These are phyloP conservation scores for Mollisiaceae sp. DNA, from an alignment of 2,329 filamentous ascomycete species.

Conservation along the genomic window DNA sequence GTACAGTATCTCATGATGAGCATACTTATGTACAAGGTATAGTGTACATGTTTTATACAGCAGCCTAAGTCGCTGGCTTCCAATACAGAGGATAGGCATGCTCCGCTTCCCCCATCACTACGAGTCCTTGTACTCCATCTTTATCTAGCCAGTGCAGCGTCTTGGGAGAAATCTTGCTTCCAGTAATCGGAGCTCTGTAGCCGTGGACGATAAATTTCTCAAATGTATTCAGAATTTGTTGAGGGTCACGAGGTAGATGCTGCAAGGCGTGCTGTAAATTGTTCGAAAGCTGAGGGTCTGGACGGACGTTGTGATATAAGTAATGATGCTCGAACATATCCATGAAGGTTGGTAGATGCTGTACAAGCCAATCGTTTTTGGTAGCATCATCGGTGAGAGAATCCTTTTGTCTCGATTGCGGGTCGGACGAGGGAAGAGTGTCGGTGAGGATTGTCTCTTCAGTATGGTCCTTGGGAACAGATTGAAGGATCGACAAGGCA, in stretches of 20 bases:
- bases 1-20: not conserved
- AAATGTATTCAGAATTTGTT: not conserved
- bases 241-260: not conserved
- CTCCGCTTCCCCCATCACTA: not conserved
- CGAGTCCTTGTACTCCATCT: not conserved
- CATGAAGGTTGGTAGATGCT: not conserved
- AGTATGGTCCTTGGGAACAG: not conserved
- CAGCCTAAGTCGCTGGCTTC: not conserved
- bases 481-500: not conserved
- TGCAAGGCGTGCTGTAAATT: not conserved
- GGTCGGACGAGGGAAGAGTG: not conserved
- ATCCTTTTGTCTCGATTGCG: not conserved
- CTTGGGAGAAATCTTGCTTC: not conserved
- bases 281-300: not conserved
- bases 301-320: not conserved
- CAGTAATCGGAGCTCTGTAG: not conserved
- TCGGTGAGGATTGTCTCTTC: not conserved
- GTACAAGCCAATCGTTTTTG: not conserved
- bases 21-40: not conserved
- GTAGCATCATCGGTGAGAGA: not conserved
- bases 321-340: not conserved
- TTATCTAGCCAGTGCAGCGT: not conserved
- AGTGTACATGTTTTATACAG: not conserved
- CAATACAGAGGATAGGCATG: not conserved
- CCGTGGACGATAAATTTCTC: conserved; percentile 1